Evolutionary conservation across 2,329 filamentous ascomycete genomes (phyloP).

Genomic region (Metarhizium album): DNA sequence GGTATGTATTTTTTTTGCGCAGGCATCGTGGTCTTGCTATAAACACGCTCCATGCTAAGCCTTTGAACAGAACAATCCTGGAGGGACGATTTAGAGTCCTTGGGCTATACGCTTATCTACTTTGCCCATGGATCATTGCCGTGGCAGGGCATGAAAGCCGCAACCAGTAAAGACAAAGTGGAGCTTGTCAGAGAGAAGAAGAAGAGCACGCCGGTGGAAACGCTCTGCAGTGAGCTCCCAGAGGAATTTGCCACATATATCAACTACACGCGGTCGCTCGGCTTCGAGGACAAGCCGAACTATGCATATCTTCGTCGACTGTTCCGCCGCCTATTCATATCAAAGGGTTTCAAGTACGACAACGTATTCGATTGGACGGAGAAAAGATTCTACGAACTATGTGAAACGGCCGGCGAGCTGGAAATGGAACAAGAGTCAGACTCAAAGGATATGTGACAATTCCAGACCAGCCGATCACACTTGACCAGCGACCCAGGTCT

Average conservation of each 20-base stretch:
- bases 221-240: constrained; percentile 63
- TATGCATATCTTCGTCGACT: constrained; percentile 68
- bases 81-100: background rate
- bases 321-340: constrained; percentile 61
- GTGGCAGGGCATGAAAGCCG: background rate
- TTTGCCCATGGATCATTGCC: background rate
- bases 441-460: background rate
- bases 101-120: background rate
- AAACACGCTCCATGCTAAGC: background rate
- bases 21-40: too few species aligned
- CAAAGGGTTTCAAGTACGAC: constrained; percentile 65
- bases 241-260: constrained; percentile 68
- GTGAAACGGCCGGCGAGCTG: background rate
- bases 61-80: background rate
- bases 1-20: background rate
- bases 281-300: constrained; percentile 66
- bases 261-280: constrained; percentile 63
- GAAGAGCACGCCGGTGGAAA: constrained; percentile 51
- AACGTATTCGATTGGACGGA: constrained; percentile 68
- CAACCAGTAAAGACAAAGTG: constrained; percentile 53
- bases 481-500: too few species aligned
- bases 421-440: background rate
- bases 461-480: background rate
- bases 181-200: constrained; percentile 13
- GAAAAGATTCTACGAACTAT: constrained; percentile 12